Evolutionary conservation across 192 early-diverging fungal genomes (phyloP), one percentile per base, ranked within the genome.

Genomic region (Podochytrium sp.): DNA sequence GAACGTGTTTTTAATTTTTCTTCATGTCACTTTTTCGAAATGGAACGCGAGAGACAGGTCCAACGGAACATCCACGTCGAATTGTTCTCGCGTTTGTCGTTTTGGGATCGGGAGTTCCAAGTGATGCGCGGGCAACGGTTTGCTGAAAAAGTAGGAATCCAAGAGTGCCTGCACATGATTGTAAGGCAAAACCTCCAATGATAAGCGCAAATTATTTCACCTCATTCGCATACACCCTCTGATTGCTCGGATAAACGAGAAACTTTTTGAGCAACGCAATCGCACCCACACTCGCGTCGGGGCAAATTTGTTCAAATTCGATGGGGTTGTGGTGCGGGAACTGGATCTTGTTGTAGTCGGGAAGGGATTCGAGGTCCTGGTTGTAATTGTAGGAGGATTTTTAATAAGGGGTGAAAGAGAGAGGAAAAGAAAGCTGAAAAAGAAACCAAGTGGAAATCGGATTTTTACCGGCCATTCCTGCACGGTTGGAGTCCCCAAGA

Each of bases 331-430:
- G 77, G 23, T 66, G 62, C 4, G 81, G 80, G 66, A 88, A 88
- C 66, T 86, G 85, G 50, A 88, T 88, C 66, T 88, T 88, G 76
- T 88, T 84, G 73, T 86, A 88, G 60, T 88, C 86, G 2, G 86
- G 86, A 27, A 88, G 72, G 14, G 57, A 51, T 38, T 82, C 81
- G 51, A 86, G 49, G 25, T 87, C 85, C 85, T 87, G 60, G 33
- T 18, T 33, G 3, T 87, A 53, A 41, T 18, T 33, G 3, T 42
- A n/a, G 52, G 18, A 20, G n/a, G n/a, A 47, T 47, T 47, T 16
- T 47, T 47, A 47, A 20, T 47, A 20, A 47, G 10, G 43, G n/a
- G n/a, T 47, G n/a, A 20, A 16, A 47, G n/a, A 20, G 43, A 20
- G 20, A 72, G 16, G n/a, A 51, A 52, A 39, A 29, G 34, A 77